Evolutionary conservation across 1,139 yeast species (phyloP).

Genomic region (Zygoascus hellenicus): DNA sequence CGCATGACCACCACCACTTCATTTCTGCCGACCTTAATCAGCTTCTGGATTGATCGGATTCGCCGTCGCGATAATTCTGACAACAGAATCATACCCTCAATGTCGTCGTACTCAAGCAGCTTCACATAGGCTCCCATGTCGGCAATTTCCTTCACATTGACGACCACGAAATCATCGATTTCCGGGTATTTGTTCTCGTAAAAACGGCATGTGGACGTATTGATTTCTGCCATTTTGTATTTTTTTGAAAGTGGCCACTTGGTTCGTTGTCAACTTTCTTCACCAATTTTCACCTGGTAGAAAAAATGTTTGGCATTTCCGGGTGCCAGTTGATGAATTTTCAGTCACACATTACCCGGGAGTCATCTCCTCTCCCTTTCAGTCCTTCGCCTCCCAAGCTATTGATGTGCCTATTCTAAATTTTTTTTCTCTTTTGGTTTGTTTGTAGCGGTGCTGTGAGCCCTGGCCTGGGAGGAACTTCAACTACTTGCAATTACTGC

Average conservation of each 20-base stretch:
- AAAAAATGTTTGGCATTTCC: background rate
- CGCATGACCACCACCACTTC: conserved; percentile 98
- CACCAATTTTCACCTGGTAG: background rate
- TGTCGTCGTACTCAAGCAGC: conserved; percentile 91
- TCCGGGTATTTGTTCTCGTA: conserved; percentile 98
- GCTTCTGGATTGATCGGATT: conserved; percentile 93
- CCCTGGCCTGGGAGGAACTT: too few relatives aligned
- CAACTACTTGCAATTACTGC: too few relatives aligned
- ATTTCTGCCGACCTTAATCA: conserved; percentile 96
- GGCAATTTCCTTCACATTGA: conserved; percentile 95
- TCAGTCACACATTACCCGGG: background rate
- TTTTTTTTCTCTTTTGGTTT: too few relatives aligned
- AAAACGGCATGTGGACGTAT: conserved; percentile 90
- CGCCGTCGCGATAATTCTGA: conserved; percentile 98
- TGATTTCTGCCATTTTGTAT: conserved; percentile 25
- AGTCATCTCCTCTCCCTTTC: too few relatives aligned
- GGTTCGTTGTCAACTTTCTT: too few relatives aligned
- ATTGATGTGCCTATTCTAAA: too few relatives aligned
- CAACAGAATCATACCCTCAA: conserved; percentile 96
- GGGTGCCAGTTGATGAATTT: conserved; percentile 3
- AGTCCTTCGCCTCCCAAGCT: too few relatives aligned
- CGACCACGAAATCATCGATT: conserved; percentile 98
- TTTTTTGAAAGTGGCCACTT: background rate
- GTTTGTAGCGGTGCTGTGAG: too few relatives aligned
- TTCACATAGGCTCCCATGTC: conserved; percentile 98